Evolutionary conservation across 2,329 filamentous ascomycete genomes (phyloP).

Genomic region (Mycogone perniciosa): DNA sequence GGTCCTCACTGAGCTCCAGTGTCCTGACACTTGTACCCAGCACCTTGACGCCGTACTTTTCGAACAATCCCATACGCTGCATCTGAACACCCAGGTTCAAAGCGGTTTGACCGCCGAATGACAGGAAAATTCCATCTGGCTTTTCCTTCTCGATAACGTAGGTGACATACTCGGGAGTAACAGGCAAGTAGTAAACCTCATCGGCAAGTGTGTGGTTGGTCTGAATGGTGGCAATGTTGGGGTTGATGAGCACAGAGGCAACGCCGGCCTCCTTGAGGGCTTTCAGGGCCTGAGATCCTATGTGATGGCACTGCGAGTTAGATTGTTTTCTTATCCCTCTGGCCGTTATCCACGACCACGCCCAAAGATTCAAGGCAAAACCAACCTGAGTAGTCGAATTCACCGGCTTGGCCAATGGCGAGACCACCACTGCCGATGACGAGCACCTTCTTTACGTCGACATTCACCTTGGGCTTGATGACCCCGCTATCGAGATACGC

Average conservation of each 20-base stretch:
- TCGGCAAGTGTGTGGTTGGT: constrained; percentile 94
- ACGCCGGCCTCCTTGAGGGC: constrained; percentile 94
- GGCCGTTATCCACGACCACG: not conserved
- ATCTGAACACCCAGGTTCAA: constrained; percentile 96
- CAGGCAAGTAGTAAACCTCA: constrained; percentile 96
- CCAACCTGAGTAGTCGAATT: constrained; percentile 97
- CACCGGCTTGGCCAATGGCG: constrained; percentile 93
- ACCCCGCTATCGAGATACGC: constrained; percentile 86
- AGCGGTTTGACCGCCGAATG: constrained; percentile 94
- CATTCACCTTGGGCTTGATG: constrained; percentile 69
- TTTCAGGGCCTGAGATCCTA: constrained; percentile 93
- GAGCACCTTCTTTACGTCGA: constrained; percentile 93
- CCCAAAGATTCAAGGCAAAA: constrained; percentile 17
- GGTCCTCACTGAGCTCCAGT: constrained; percentile 88
- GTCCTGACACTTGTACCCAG: constrained; percentile 93
- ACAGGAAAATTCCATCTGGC: constrained; percentile 94
- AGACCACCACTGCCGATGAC: constrained; percentile 94
- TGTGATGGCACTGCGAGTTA: constrained; percentile 9
- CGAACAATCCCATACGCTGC: constrained; percentile 91
- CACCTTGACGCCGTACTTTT: constrained; percentile 91
- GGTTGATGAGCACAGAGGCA: constrained; percentile 87
- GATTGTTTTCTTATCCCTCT: not conserved
- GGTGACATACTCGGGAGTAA: constrained; percentile 94
- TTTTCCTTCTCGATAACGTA: constrained; percentile 95
- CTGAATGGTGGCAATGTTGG: constrained; percentile 97